A percentile compares a stretch with the other conserved stretches of the same genome.
Evolutionary conservation across 2,329 filamentous ascomycete species (phyloP).

Genomic region (Helotiales sp.): DNA sequence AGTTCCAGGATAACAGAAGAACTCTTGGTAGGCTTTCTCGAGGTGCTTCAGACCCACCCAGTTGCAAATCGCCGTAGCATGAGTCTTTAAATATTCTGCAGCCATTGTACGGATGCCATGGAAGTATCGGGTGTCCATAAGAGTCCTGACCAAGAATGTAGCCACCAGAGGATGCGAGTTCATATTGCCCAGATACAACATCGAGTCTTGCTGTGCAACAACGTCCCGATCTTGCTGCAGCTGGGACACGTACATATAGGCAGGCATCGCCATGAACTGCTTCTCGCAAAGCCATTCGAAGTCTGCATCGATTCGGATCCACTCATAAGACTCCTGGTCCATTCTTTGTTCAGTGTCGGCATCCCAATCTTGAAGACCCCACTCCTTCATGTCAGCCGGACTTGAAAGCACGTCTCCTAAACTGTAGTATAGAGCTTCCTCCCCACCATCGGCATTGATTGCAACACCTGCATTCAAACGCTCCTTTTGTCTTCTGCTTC

Average conservation of each 20-base stretch:
- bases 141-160: constrained; percentile 83
- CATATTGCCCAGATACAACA: constrained; percentile 70
- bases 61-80: constrained; percentile 68
- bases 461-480: constrained; percentile 66
- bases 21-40: constrained; percentile 79
- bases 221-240: constrained; percentile 96
- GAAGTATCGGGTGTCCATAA: constrained; percentile 91
- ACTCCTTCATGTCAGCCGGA: constrained; percentile 77
- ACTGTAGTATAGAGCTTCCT: constrained; percentile 86
- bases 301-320: constrained; percentile 97
- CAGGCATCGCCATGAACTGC: constrained; percentile 73
- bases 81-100: constrained; percentile 73
- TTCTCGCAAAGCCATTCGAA: constrained; percentile 97
- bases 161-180: constrained; percentile 78
- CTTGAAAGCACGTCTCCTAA: constrained; percentile 86
- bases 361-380: constrained; percentile 87
- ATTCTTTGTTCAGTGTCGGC: constrained; percentile 85
- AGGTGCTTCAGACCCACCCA: constrained; percentile 84
- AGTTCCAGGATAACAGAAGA: constrained; percentile 81
- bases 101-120: constrained; percentile 89
- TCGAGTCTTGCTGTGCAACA: constrained; percentile 77
- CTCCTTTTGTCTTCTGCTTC: constrained; percentile 80
- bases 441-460: constrained; percentile 62
- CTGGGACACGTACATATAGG: constrained; percentile 98
- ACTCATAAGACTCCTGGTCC: constrained; percentile 96